Conservation (phyloP, 352 stramenopile species). For the Globisporangium acanthophoron region DNA sequence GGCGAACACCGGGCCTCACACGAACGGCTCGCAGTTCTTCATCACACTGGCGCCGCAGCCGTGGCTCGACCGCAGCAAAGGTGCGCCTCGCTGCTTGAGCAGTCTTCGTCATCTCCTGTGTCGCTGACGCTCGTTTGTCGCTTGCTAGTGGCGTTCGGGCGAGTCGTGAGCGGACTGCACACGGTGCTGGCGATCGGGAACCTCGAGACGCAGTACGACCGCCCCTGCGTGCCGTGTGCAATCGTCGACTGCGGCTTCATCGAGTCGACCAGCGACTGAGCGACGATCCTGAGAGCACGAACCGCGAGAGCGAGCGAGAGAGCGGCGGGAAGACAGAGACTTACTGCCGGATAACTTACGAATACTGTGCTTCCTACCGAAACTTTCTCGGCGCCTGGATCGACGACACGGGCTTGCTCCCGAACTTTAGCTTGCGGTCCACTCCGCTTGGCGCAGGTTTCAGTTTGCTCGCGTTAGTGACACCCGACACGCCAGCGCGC, state of each 20-base stretch:
- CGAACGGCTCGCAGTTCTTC: constrained; percentile 99
- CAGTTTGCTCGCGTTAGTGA: constrained; percentile 8
- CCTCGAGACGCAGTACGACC: constrained; percentile 46
- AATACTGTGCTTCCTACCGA: constrained; percentile 4
- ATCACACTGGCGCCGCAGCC: constrained; percentile 89
- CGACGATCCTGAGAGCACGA: no score
- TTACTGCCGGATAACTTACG: not conserved
- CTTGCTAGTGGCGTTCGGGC: constrained; percentile 59
- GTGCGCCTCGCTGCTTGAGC: constrained; percentile 10
- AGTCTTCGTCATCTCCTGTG: no score
- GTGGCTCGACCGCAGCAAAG: constrained; percentile 67
- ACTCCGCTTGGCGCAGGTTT: not conserved
- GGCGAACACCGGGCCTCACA: constrained; percentile 93
- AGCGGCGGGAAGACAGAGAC: not conserved
- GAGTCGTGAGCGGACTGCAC: constrained; percentile 57
- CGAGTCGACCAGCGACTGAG: constrained; percentile 14
- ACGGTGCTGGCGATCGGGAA: constrained; percentile 45
- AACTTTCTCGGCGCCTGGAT: constrained; percentile 14
- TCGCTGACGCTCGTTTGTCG: not conserved
- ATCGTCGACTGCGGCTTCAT: constrained; percentile 67
- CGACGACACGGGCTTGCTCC: constrained; percentile 6
- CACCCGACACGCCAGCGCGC: not conserved
- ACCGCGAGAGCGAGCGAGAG: not conserved
- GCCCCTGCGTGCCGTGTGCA: constrained; percentile 52
- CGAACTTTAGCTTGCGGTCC: constrained; percentile 15